Conservation (phyloP, 148 eudicot genomes). For the Gaultheria prostrata region DNA sequence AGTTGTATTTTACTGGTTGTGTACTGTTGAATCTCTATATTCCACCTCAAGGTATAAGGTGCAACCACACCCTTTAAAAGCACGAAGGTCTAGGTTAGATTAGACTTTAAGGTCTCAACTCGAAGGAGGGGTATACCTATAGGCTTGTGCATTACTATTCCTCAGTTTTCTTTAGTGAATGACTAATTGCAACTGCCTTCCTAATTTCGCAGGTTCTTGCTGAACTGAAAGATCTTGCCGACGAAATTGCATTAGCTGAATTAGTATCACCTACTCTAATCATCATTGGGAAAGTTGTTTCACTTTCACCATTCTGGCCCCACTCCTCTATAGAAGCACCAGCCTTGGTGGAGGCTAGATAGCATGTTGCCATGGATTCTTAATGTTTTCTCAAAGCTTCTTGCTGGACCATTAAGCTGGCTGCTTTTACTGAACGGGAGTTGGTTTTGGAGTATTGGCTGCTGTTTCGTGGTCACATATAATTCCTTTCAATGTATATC, state of each 20-base stretch:
- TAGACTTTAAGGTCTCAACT: too few relatives aligned
- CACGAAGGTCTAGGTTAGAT: not conserved
- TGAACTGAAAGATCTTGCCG: slow-evolving; percentile 71
- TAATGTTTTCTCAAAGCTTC: slow-evolving; percentile 11
- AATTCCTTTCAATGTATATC: not conserved
- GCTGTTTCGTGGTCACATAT: not conserved
- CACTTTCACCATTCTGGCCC: slow-evolving; percentile 89
- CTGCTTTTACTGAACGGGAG: not conserved
- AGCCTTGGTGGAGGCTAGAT: slow-evolving; percentile 27
- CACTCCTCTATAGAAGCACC: slow-evolving; percentile 30
- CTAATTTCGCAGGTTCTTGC: slow-evolving; percentile 62
- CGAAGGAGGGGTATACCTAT: too few relatives aligned
- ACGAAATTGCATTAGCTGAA: slow-evolving; percentile 44
- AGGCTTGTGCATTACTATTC: not conserved
- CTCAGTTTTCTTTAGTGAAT: not conserved
- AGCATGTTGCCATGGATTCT: slow-evolving; percentile 5
- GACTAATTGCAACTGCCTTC: slow-evolving; percentile 4
- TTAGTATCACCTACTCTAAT: slow-evolving; percentile 84
- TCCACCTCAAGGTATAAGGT: not conserved
- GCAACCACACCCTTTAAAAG: too few relatives aligned
- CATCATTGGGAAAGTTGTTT: slow-evolving; percentile 90
- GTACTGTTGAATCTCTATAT: not conserved
- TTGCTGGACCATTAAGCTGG: not conserved
- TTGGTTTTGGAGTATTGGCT: not conserved
- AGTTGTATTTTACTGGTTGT: not conserved